Evolutionary conservation across 345 rosid genomes (phyloP).

Genomic region (Kernera saxatilis): DNA sequence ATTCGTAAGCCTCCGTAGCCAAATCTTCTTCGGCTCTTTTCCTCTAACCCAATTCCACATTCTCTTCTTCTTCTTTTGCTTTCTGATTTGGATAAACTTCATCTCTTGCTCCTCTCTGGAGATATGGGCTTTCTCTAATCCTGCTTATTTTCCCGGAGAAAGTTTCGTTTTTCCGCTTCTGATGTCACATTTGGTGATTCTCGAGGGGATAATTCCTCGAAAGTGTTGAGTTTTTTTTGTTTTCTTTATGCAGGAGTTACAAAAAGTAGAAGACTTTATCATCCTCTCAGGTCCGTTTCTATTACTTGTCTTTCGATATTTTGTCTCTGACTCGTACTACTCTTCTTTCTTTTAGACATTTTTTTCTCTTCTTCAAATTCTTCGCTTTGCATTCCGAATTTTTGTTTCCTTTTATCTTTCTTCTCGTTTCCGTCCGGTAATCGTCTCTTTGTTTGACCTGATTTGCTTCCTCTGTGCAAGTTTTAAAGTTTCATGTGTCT

Average conservation of each 20-base stretch:
- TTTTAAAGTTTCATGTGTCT: background rate
- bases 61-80: background rate
- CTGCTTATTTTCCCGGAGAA: background rate
- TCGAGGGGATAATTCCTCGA: background rate
- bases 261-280: conserved; percentile 14
- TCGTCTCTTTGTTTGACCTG: background rate
- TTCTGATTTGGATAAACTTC: background rate
- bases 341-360: background rate
- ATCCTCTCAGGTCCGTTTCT: conserved; percentile 21
- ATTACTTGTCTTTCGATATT: background rate
- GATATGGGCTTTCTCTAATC: background rate
- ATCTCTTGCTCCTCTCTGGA: background rate
- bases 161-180: background rate
- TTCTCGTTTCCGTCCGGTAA: background rate
- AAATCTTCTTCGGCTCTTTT: background rate
- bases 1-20: conserved; percentile 25
- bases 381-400: background rate
- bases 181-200: conserved; percentile 24
- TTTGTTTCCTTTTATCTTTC: background rate
- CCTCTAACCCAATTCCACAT: background rate
- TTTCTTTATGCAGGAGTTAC: background rate
- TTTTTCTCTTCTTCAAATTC: background rate
- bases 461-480: background rate
- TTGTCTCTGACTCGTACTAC: background rate
- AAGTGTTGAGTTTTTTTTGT: background rate